Percentiles rank a stretch among this genome's conserved stretches.
These are phyloP conservation scores for Limnanthes douglasii DNA, from an alignment of 345 rosid species.

Conservation along the genomic window DNA sequence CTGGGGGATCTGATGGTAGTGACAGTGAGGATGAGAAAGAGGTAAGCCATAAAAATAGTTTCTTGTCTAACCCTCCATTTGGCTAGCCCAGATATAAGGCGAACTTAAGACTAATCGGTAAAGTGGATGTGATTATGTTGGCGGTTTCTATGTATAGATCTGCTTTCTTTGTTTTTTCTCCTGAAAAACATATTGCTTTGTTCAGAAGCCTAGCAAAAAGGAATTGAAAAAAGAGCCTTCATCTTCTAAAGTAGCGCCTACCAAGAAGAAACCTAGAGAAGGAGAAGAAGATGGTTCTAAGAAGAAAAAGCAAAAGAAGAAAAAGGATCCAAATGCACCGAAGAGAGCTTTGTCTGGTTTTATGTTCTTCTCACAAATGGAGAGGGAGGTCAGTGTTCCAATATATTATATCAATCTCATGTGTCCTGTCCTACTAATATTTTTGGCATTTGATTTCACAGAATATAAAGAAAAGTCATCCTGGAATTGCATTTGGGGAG, in stretches of 20 bases:
- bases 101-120: no score
- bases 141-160: no score
- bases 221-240: slow-evolving; percentile 52
- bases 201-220: slow-evolving; percentile 63
- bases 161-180: no score
- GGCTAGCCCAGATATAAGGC: no score
- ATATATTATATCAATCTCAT: no score
- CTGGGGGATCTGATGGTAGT: slow-evolving; percentile 72
- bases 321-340: slow-evolving; percentile 97
- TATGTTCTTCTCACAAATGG: slow-evolving; percentile 60
- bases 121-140: no score
- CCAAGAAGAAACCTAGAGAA: slow-evolving; percentile 55
- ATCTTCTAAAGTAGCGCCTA: slow-evolving; percentile 33
- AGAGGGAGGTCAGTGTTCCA: slow-evolving; percentile 62
- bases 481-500: slow-evolving; percentile 58
- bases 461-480: slow-evolving; percentile 63
- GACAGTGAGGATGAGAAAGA: slow-evolving; percentile 60
- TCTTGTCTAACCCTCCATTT: no score
- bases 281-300: slow-evolving; percentile 56
- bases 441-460: slow-evolving; percentile 9
- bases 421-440: not conserved
- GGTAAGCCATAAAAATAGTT: slow-evolving; percentile 47
- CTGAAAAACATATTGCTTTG: slow-evolving; percentile 1
- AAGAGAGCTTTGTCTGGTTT: slow-evolving; percentile 67
- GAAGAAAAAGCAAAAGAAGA: slow-evolving; percentile 71